Percentiles rank a stretch among this genome's conserved stretches.
These are phyloP conservation scores for Ogataea populi-albae DNA, from an alignment of 805 yeast genomes.

Conservation along the genomic window DNA sequence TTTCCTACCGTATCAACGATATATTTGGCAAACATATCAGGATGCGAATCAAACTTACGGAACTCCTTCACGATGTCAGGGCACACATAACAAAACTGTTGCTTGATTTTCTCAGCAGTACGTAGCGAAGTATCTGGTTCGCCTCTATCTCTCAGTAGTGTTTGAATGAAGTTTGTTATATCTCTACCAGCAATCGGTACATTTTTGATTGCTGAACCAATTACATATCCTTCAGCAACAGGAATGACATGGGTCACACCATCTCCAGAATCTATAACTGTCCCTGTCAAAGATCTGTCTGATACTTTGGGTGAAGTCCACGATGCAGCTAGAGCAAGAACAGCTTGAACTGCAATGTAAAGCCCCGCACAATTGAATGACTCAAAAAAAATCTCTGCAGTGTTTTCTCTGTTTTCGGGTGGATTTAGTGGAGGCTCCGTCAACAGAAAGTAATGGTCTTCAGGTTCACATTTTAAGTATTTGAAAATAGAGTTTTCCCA, in stretches of 20 bases:
- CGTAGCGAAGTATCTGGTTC: conserved; percentile 90
- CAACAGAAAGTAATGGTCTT: conserved; percentile 90
- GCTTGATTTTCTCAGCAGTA: conserved; percentile 96
- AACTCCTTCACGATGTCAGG: conserved; percentile 98
- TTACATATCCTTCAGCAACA: conserved; percentile 98
- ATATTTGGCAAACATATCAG: conserved; percentile 91
- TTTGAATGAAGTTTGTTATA: conserved; percentile 90
- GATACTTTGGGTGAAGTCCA: conserved; percentile 97
- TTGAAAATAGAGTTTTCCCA: conserved; percentile 98
- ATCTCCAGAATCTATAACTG: conserved; percentile 97
- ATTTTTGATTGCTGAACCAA: conserved; percentile 95
- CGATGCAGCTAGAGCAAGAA: conserved; percentile 95
- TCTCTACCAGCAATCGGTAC: conserved; percentile 99
- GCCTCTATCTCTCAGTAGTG: conserved; percentile 92
- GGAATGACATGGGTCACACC: conserved; percentile 99
- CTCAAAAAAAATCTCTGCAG: conserved; percentile 99
- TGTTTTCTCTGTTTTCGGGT: conserved; percentile 98
- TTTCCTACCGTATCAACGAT: conserved; percentile 74
- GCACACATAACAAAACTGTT: conserved; percentile 94
- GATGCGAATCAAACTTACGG: conserved; percentile 88
- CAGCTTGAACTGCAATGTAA: conserved; percentile 98
- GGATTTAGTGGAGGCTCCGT: conserved; percentile 99
- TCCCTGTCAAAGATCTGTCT: conserved; percentile 95
- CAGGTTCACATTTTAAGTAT: conserved; percentile 96
- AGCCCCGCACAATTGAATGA: conserved; percentile 98